Percentiles rank a stretch among this genome's conserved stretches.
These are phyloP conservation scores for Castanea mollissima DNA, from an alignment of 306 rosid genomes.

Conservation along the genomic window DNA sequence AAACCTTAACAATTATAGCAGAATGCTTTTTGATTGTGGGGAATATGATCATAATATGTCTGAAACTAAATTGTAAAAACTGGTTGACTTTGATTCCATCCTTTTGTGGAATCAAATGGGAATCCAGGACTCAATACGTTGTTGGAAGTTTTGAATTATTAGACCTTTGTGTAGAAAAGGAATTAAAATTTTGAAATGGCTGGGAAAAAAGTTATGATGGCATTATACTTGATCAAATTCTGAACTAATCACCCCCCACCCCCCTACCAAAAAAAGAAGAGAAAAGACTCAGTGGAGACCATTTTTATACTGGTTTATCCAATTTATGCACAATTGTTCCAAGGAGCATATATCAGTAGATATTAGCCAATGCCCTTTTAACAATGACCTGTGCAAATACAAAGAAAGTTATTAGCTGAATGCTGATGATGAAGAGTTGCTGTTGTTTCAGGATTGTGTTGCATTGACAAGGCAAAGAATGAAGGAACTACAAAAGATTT, in stretches of 20 bases:
- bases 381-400: background rate
- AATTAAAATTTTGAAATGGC: background rate
- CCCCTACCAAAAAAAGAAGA: background rate
- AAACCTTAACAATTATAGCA: background rate
- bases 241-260: background rate
- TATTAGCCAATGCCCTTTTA: background rate
- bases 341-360: background rate
- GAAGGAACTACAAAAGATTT: slow-evolving; percentile 57
- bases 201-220: background rate
- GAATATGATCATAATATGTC: background rate
- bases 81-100: background rate
- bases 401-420: background rate
- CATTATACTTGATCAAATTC: background rate
- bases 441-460: slow-evolving; percentile 74
- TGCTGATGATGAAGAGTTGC: slow-evolving; percentile 11
- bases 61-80: background rate
- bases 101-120: background rate
- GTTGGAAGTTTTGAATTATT: background rate
- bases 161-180: background rate
- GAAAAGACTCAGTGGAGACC: background rate
- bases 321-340: background rate
- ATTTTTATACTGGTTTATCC: background rate
- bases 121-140: background rate
- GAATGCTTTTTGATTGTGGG: background rate
- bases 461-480: slow-evolving; percentile 78